phyloP scores from a whole-genome alignment of 345 rosid species.

The Trapa bicornis region DNA sequence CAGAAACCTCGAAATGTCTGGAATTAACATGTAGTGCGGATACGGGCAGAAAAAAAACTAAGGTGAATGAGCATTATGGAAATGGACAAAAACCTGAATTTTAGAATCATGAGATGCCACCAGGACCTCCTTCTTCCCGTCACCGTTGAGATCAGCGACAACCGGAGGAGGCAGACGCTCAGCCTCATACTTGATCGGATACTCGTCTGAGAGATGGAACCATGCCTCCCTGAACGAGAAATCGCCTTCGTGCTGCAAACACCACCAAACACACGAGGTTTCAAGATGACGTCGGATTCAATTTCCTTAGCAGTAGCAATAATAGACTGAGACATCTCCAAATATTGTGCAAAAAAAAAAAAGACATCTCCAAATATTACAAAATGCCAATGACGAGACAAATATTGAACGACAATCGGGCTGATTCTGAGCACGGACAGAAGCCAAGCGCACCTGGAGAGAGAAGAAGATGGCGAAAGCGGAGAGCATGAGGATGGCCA shows the following conservation, averaged over 20 bases:
- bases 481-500: conserved; percentile 87
- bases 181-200: conserved; percentile 71
- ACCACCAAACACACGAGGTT: background rate
- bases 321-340: background rate
- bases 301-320: background rate
- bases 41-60: too few relatives aligned
- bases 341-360: too few relatives aligned
- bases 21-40: background rate
- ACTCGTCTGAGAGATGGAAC: conserved; percentile 73
- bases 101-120: conserved; percentile 90
- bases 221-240: conserved; percentile 94
- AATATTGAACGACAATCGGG: background rate
- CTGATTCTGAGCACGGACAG: background rate
- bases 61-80: background rate
- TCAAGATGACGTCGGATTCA: background rate
- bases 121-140: conserved; percentile 79
- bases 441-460: conserved; percentile 51
- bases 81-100: conserved; percentile 52
- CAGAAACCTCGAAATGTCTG: background rate
- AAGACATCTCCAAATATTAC: too few relatives aligned
- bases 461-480: conserved; percentile 98
- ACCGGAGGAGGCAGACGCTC: conserved; percentile 92
- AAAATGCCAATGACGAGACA: background rate
- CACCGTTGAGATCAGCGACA: conserved; percentile 89
- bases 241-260: conserved; percentile 80